Percentiles rank a stretch among this genome's conserved stretches.
Evolutionary conservation across 202 grass and related monocot genomes (phyloP).

Genomic region (Bolboschoenoplectus hybrid): DNA sequence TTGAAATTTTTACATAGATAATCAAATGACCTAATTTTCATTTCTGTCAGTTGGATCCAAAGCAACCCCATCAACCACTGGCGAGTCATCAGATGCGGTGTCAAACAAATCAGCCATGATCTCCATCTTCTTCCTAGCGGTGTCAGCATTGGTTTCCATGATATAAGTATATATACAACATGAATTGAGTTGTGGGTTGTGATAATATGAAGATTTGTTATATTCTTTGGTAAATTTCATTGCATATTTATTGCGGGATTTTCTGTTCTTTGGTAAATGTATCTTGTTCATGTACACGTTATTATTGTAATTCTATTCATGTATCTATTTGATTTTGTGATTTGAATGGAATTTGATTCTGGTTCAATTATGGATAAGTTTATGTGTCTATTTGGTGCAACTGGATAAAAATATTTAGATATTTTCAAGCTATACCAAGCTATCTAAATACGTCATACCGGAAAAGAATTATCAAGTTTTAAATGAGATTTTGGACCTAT

Average conservation of each 20-base stretch:
- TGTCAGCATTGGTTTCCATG: constrained; percentile 20
- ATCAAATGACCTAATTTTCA: background rate
- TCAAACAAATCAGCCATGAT: constrained; percentile 22
- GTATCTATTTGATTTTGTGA: constrained; percentile 16
- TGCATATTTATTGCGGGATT: constrained; percentile 6
- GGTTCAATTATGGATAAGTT: background rate
- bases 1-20: background rate
- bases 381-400: background rate
- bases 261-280: background rate
- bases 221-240: constrained; percentile 33
- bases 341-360: background rate
- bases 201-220: constrained; percentile 28
- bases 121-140: constrained; percentile 15
- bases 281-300: background rate
- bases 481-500: background rate
- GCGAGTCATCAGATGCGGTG: constrained; percentile 22
- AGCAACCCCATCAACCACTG: constrained; percentile 23
- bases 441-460: background rate
- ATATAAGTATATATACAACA: constrained; percentile 5
- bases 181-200: background rate
- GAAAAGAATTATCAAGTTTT: too few species aligned
- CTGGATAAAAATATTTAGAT: background rate
- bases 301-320: constrained; percentile 8
- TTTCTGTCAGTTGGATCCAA: constrained; percentile 25
- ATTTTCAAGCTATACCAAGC: background rate